These are phyloP conservation scores for Halteria grandinella DNA, from an alignment of 73 alveolate genomes.

Conservation along the genomic window DNA sequence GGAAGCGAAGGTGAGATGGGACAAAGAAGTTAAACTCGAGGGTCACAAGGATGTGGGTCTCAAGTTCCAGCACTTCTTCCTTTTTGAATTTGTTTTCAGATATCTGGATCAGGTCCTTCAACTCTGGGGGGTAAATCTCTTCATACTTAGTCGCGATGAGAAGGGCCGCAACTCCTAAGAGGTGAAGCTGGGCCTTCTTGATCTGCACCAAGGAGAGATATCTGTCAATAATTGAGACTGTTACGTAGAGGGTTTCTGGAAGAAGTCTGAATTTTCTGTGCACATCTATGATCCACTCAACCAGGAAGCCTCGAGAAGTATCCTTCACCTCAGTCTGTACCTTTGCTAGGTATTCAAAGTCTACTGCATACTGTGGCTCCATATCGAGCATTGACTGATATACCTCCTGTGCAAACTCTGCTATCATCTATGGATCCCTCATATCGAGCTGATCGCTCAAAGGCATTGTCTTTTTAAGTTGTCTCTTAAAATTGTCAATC, in stretches of 20 bases:
- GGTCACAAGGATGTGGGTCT: conserved; percentile 63
- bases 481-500: conserved; percentile 2
- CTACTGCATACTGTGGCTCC: conserved; percentile 47
- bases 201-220: conserved; percentile 72
- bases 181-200: conserved; percentile 73
- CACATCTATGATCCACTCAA: conserved; percentile 94
- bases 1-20: conserved; percentile 73
- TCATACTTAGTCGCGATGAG: conserved; percentile 85
- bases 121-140: conserved; percentile 91
- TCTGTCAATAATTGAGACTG: conserved; percentile 89
- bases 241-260: conserved; percentile 92
- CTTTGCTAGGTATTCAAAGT: conserved; percentile 43
- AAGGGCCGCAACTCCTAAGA: conserved; percentile 81
- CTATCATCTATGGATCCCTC: conserved; percentile 65
- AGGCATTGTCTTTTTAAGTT: conserved; percentile 19
- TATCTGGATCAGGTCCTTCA: conserved; percentile 72
- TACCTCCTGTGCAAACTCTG: conserved; percentile 63
- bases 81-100: conserved; percentile 76
- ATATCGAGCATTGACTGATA: conserved; percentile 38
- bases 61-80: conserved; percentile 76
- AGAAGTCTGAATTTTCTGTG: conserved; percentile 89
- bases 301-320: conserved; percentile 73
- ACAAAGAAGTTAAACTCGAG: conserved; percentile 77
- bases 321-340: conserved; percentile 67
- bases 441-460: conserved; percentile 42